Evolutionary conservation across 345 rosid genomes (phyloP), one percentile per base, ranked within the genome.

Genomic region (Physaria fendleri): DNA sequence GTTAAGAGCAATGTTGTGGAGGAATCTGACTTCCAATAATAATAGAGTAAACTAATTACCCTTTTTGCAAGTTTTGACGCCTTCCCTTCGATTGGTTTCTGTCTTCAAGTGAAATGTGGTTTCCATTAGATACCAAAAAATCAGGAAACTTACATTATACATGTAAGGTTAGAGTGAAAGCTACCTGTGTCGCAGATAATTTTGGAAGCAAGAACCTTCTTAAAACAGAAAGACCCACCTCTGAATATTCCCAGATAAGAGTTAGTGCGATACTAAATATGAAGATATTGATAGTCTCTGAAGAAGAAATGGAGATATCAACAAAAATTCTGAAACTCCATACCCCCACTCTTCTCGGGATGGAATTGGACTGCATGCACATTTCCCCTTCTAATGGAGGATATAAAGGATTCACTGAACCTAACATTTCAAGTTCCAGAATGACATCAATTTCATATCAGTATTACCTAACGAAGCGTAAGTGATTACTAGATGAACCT

Each of bases 281-380:
- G 43, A 38, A 62, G 21, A 29, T n/a, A n/a, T n/a, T n/a, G n/a
- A n/a, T 29, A 62, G 20, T 46, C 59, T 60, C 55, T 15, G 50
- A 28, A 56, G 8, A 34, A 18, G 29, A 39, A 22, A 52, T 1
- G n/a, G 41, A 38, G 15, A 30, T n/a, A 49, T 17, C n/a, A n/a
- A n/a, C n/a, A n/a, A n/a, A n/a, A n/a, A n/a, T n/a, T n/a, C 44
- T 20, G 64, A 27, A 47, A 14, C 38, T 54, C 54, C n/a, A 73
- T 72, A 76, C 99, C 99, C 82, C 99, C 99, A 47, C 99, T 93
- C 76, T 93, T 93, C 75, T 93, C 99, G 0, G 97, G 97, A 69
- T 93, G 99, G 79, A 90, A 90, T 43, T 93, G 99, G 44, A 93
- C 97, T 5, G 99, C 97, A 69, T 89, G 91, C 56, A 87, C 99